These are phyloP conservation scores for Solanum rostratum DNA, from an alignment of 257 asterid species.

Conservation along the genomic window DNA sequence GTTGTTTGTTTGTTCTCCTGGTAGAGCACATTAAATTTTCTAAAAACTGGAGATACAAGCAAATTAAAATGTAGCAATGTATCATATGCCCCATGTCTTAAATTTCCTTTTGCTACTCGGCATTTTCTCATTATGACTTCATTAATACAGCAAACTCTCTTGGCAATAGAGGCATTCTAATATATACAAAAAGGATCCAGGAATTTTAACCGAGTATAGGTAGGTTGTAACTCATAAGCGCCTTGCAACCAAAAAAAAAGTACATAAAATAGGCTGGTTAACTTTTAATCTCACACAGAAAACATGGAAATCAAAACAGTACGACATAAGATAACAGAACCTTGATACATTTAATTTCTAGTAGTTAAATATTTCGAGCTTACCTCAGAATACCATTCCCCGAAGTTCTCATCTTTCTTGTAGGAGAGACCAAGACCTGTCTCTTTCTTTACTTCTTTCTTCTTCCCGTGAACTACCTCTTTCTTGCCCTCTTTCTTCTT, in stretches of 20 bases:
- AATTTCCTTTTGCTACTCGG: neutral
- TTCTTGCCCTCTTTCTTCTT: slow-evolving; percentile 85
- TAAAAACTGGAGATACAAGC: neutral
- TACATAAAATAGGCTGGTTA: neutral
- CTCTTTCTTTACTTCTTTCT: slow-evolving; percentile 87
- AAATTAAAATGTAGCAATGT: neutral
- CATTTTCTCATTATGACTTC: neutral
- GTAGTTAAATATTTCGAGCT: neutral
- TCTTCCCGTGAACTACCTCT: slow-evolving; percentile 70
- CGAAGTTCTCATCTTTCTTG: slow-evolving; percentile 91
- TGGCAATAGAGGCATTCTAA: neutral
- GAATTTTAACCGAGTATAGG: neutral
- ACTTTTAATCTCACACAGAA: neutral
- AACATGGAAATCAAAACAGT: neutral
- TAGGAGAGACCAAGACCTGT: slow-evolving; percentile 83
- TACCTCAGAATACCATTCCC: slow-evolving; percentile 99
- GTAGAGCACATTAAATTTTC: neutral
- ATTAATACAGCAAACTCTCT: neutral
- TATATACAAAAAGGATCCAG: neutral
- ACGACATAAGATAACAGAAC: neutral
- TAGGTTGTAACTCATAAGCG: neutral
- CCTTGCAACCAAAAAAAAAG: neutral
- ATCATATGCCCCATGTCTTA: neutral
- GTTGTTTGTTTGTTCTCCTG: neutral
- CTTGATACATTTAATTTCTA: neutral